Percentiles rank a stretch among this genome's conserved stretches.
Conservation (phyloP, 108 stramenopile genomes). For the Cyclotella baltica region DNA sequence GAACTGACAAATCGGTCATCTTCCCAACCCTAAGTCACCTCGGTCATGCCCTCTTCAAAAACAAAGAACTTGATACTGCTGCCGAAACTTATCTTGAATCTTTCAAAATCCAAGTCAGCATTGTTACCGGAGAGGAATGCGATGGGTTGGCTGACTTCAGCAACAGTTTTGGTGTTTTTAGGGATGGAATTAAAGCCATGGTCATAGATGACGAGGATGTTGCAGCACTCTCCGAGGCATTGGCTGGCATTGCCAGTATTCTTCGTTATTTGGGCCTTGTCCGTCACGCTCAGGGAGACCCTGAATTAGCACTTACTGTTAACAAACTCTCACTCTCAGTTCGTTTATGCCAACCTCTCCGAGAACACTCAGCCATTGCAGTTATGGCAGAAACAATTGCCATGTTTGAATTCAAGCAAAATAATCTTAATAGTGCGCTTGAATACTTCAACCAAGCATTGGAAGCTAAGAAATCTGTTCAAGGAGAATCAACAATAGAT, state of each 20-base stretch:
- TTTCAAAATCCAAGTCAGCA: conserved; percentile 57
- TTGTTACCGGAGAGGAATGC: conserved; percentile 46
- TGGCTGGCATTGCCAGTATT: conserved; percentile 55
- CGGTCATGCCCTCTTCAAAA: conserved; percentile 55
- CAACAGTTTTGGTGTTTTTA: conserved; percentile 32
- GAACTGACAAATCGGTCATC: conserved; percentile 36
- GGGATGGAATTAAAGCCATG: conserved; percentile 12
- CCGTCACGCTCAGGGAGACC: conserved; percentile 47
- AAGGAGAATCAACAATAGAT: conserved; percentile 50
- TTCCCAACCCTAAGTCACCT: conserved; percentile 55
- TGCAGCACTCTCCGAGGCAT: conserved; percentile 28
- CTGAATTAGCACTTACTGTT: conserved; percentile 46
- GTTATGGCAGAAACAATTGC: conserved; percentile 59
- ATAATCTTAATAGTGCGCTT: conserved; percentile 52
- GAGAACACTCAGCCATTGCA: conserved; percentile 54
- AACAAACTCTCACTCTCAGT: conserved; percentile 55
- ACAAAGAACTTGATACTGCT: conserved; percentile 47
- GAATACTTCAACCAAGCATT: conserved; percentile 58
- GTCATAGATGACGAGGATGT: conserved; percentile 30
- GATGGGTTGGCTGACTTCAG: conserved; percentile 39
- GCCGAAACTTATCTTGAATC: conserved; percentile 56
- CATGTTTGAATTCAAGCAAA: conserved; percentile 58
- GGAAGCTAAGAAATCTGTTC: conserved; percentile 42
- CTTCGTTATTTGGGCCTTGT: conserved; percentile 61
- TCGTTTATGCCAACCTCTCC: conserved; percentile 49